These are phyloP conservation scores for Jackrogersella minutella DNA, from an alignment of 495 filamentous ascomycete genomes.

Conservation along the genomic window DNA sequence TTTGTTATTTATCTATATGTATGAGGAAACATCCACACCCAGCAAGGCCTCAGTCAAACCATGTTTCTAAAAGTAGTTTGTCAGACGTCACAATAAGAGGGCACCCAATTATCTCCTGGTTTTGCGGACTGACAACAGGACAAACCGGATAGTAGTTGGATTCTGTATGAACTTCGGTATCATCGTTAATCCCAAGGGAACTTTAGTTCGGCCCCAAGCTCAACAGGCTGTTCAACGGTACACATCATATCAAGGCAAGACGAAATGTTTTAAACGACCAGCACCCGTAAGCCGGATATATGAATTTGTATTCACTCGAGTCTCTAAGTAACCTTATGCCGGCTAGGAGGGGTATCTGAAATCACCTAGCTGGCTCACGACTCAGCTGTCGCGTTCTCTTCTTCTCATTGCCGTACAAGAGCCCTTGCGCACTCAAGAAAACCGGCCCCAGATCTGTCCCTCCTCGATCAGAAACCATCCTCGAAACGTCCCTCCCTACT, in stretches of 20 bases:
- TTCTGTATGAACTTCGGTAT: no score
- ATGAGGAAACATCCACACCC: no score
- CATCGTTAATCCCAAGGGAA: neutral
- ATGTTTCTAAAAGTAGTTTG: no score
- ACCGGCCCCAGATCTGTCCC: neutral
- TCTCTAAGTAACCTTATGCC: slow-evolving; percentile 30
- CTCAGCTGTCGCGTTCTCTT: slow-evolving; percentile 8
- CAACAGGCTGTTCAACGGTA: no score
- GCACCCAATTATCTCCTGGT: no score
- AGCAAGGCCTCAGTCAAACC: no score
- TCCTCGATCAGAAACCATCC: slow-evolving; percentile 27
- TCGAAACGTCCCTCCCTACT: slow-evolving; percentile 12
- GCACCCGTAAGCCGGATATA: slow-evolving; percentile 18
- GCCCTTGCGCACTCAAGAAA: slow-evolving; percentile 32
- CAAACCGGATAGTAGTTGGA: no score
- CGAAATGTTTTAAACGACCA: neutral
- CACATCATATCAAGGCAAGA: neutral
- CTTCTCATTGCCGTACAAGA: slow-evolving; percentile 18
- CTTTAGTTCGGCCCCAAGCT: neutral
- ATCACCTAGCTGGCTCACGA: slow-evolving; percentile 37
- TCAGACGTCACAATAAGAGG: no score
- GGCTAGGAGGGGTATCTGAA: slow-evolving; percentile 41
- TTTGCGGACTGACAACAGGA: no score
- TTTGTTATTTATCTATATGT: no score
- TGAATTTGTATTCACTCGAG: slow-evolving; percentile 35